phyloP scores from a whole-genome alignment of 345 rosid genomes.

The Odontarrhena argentea region DNA sequence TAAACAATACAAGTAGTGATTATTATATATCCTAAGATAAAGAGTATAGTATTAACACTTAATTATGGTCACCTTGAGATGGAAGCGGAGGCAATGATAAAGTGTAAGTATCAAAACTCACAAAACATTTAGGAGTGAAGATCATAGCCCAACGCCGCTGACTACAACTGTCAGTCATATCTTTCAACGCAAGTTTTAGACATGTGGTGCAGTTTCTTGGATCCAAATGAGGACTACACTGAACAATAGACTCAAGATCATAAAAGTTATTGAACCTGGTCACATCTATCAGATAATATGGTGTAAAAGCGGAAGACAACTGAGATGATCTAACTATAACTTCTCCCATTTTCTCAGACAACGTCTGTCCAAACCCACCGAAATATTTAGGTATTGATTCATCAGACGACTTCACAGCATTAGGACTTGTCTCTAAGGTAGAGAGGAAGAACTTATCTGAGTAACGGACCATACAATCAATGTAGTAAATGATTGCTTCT shows the following conservation, averaged over 20 bases:
- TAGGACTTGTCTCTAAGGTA: slow-evolving; percentile 13
- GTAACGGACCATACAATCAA: slow-evolving; percentile 47
- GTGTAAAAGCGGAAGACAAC: slow-evolving; percentile 4
- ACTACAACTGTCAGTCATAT: background rate
- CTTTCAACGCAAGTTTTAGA: slow-evolving; percentile 29
- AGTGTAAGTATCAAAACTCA: slow-evolving; percentile 22
- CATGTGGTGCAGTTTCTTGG: slow-evolving; percentile 21
- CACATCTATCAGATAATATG: slow-evolving; percentile 14
- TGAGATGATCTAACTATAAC: slow-evolving; percentile 17
- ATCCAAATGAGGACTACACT: slow-evolving; percentile 29
- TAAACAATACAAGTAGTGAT: background rate
- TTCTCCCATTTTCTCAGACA: slow-evolving; percentile 28
- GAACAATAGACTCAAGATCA: slow-evolving; percentile 38
- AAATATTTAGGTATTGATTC: slow-evolving; percentile 18
- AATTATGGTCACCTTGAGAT: too few species aligned
- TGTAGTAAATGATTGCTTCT: slow-evolving; percentile 41
- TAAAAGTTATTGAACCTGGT: slow-evolving; percentile 8
- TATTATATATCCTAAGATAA: too few species aligned
- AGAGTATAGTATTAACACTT: too few species aligned
- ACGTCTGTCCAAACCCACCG: background rate
- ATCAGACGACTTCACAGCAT: fast-evolving
- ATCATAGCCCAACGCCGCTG: slow-evolving; percentile 13
- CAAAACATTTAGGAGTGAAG: slow-evolving; percentile 28
- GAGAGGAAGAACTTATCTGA: slow-evolving; percentile 35
- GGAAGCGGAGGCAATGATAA: too few species aligned